Evolutionary conservation across 306 rosid genomes (phyloP).

Genomic region (Citrullus colocynthis): DNA sequence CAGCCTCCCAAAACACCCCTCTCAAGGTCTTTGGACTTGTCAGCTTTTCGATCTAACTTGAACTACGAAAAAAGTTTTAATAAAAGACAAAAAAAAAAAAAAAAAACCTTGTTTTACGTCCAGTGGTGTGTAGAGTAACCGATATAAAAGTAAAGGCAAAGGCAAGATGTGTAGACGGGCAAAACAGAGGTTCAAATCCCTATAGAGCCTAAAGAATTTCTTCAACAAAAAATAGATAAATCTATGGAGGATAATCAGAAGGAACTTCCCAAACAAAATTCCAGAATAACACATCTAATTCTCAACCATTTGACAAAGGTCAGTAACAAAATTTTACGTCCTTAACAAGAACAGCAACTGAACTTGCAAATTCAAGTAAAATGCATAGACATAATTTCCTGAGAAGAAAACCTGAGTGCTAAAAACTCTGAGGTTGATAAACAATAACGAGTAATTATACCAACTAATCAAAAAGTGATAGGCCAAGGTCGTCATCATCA

Average conservation of each 20-base stretch:
- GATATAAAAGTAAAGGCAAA: too few relatives aligned
- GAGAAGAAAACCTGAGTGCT: background rate
- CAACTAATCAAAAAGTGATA: slow-evolving; percentile 75
- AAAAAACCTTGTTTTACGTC: too few relatives aligned
- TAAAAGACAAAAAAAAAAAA: too few relatives aligned
- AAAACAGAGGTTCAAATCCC: too few relatives aligned
- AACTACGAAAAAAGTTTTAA: too few relatives aligned
- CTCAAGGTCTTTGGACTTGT: too few relatives aligned
- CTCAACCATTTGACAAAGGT: slow-evolving; percentile 7
- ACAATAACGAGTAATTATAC: background rate
- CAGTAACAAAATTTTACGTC: slow-evolving; percentile 7
- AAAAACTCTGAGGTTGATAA: background rate
- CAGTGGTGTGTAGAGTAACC: too few relatives aligned
- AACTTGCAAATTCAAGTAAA: slow-evolving; percentile 1
- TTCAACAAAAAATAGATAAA: background rate
- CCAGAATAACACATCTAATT: background rate
- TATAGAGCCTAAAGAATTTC: too few relatives aligned
- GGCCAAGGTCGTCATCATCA: slow-evolving; percentile 61
- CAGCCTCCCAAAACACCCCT: too few relatives aligned
- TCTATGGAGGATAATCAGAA: background rate
- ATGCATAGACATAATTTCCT: background rate
- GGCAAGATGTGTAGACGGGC: too few relatives aligned
- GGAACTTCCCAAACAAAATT: background rate
- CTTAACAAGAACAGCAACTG: background rate
- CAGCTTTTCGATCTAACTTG: too few relatives aligned